phyloP scores from a whole-genome alignment of 352 stramenopile species.

The Globisporangium canariense region DNA sequence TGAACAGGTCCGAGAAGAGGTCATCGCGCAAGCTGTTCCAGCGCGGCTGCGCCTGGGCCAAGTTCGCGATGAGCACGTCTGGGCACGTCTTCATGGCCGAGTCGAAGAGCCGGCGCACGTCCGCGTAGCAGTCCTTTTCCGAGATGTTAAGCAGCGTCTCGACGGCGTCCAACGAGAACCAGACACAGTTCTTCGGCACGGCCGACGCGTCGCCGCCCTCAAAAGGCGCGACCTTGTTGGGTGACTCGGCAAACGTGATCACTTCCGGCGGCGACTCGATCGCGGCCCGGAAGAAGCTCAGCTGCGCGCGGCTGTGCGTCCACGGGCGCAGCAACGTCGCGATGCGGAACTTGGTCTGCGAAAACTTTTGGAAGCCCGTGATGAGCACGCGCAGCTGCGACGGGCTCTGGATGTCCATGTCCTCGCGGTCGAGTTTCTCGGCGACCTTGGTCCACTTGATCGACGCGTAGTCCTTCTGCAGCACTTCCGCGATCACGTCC shows the following conservation, averaged over 20 bases:
- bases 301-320: conserved; percentile 76
- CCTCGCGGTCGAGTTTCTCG: conserved; percentile 81
- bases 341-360: conserved; percentile 77
- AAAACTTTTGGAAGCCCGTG: conserved; percentile 77
- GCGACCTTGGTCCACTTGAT: conserved; percentile 87
- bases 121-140: conserved; percentile 81
- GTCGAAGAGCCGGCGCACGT: conserved; percentile 80
- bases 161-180: conserved; percentile 84
- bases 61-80: conserved; percentile 84
- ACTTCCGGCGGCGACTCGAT: conserved; percentile 80
- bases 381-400: conserved; percentile 70
- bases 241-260: conserved; percentile 74
- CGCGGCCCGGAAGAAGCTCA: conserved; percentile 72
- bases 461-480: conserved; percentile 79
- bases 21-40: conserved; percentile 85
- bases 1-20: conserved; percentile 86
- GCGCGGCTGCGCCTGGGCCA: conserved; percentile 66
- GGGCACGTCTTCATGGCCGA: conserved; percentile 79
- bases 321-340: conserved; percentile 68
- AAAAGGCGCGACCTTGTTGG: conserved; percentile 79
- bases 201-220: conserved; percentile 84
- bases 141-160: conserved; percentile 77
- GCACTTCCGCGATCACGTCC: conserved; percentile 81
- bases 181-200: conserved; percentile 82
- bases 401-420: conserved; percentile 60